Evolutionary conservation across 768 basidiomycete species (phyloP).

Genomic region (Pholiota molesta): DNA sequence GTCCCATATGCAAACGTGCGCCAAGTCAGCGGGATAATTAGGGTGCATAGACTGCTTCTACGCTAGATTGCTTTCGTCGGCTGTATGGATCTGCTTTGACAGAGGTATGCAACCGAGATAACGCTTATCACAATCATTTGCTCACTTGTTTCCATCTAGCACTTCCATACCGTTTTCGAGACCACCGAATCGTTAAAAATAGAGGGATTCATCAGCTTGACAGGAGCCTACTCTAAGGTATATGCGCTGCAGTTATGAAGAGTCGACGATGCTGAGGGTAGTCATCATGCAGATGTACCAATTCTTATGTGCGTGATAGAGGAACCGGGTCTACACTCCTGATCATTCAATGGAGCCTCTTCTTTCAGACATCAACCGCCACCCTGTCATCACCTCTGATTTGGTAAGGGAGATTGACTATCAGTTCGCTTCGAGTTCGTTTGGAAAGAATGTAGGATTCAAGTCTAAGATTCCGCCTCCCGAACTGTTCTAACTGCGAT

Average conservation of each 20-base stretch:
- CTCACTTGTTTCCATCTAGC: conserved; percentile 39
- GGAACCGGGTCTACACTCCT: conserved; percentile 9
- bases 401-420: conserved; percentile 71
- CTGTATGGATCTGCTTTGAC: conserved; percentile 74
- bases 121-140: not conserved
- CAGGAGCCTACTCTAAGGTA: conserved; percentile 76
- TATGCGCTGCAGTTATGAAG: conserved; percentile 9
- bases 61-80: conserved; percentile 68
- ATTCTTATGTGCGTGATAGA: conserved; percentile 69
- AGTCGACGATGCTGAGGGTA: conserved; percentile 16
- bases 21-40: conserved; percentile 1
- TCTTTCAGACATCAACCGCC: conserved; percentile 74
- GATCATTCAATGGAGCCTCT: conserved; percentile 5
- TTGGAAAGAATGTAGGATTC: conserved; percentile 67
- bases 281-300: conserved; percentile 67
- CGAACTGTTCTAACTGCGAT: conserved; percentile 1
- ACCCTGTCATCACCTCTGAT: conserved; percentile 66
- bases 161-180: conserved; percentile 65
- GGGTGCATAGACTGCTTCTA: conserved; percentile 58
- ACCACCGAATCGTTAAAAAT: conserved; percentile 54
- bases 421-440: conserved; percentile 68
- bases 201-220: conserved; percentile 84
- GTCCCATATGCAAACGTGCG: conserved; percentile 9
- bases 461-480: conserved; percentile 3
- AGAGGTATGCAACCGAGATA: conserved; percentile 48